A percentile compares a stretch with the other conserved stretches of the same genome.
These are phyloP conservation scores for Ormosia semicastrata DNA, from an alignment of 306 rosid species.

Conservation along the genomic window DNA sequence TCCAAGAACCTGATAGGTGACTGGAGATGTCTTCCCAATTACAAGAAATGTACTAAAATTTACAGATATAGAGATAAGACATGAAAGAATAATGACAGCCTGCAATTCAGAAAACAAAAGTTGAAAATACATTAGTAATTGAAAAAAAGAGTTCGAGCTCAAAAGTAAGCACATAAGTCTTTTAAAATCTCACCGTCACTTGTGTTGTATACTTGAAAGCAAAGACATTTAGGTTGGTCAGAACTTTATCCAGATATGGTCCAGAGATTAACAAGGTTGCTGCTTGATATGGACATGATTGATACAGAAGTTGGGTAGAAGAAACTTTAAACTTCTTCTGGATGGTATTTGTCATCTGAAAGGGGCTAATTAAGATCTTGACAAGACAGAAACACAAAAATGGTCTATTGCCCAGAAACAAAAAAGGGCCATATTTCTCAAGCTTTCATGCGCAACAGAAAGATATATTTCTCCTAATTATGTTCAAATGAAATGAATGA, in stretches of 20 bases:
- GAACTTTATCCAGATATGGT: constrained; percentile 77
- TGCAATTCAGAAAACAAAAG: constrained; percentile 37
- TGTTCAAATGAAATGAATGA: constrained; percentile 20
- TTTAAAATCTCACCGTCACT: constrained; percentile 70
- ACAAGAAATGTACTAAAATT: constrained; percentile 96
- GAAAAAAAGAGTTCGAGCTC: background rate
- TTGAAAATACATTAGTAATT: background rate
- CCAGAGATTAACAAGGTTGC: constrained; percentile 73
- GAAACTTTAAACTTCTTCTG: constrained; percentile 90
- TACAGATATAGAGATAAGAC: constrained; percentile 84
- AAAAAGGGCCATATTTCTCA: background rate
- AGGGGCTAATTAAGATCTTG: constrained; percentile 53
- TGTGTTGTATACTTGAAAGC: constrained; percentile 73
- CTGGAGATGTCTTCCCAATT: constrained; percentile 93
- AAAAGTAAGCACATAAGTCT: background rate
- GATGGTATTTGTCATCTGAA: constrained; percentile 94
- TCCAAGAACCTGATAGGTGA: constrained; percentile 94
- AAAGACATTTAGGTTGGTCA: constrained; percentile 76
- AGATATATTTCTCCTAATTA: background rate
- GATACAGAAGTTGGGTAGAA: constrained; percentile 92
- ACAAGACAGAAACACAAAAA: constrained; percentile 17
- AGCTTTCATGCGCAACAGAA: background rate
- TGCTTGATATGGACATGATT: constrained; percentile 90
- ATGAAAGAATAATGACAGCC: constrained; percentile 73
- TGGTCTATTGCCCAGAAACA: background rate